A percentile compares a stretch with the other conserved stretches of the same genome.
These are phyloP conservation scores for Fusarium illudens DNA, from an alignment of 2,329 filamentous ascomycete genomes.

Conservation along the genomic window DNA sequence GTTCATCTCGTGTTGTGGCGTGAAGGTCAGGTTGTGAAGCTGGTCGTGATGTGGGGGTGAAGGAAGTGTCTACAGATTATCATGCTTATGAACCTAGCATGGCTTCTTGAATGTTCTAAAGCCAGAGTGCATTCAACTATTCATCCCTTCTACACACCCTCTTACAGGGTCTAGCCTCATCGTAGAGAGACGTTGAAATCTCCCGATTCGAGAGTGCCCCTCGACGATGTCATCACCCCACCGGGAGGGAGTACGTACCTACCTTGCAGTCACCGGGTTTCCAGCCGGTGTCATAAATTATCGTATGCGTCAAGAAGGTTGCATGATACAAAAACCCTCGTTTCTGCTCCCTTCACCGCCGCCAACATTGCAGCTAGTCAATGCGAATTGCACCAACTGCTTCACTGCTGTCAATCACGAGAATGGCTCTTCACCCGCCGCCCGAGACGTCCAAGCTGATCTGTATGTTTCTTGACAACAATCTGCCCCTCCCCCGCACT, in stretches of 20 bases:
- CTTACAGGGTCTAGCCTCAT: constrained; percentile 1
- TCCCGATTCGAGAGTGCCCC: constrained; percentile 11
- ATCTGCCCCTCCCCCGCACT: neutral
- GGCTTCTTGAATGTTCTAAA: neutral
- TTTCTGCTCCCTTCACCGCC: neutral
- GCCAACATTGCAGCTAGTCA: neutral
- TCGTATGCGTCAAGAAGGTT: constrained; percentile 20
- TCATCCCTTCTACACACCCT: no score
- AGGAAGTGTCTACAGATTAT: neutral
- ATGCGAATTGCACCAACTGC: constrained; percentile 36
- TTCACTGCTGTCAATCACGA: constrained; percentile 40
- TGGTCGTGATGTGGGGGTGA: neutral
- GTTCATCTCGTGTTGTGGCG: constrained; percentile 3
- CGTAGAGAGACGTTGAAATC: constrained; percentile 1
- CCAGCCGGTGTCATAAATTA: constrained; percentile 7
- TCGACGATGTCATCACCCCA: constrained; percentile 36
- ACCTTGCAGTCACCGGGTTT: constrained; percentile 7
- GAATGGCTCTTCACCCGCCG: constrained; percentile 56
- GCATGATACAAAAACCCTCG: constrained; percentile 17
- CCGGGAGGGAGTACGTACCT: constrained; percentile 31
- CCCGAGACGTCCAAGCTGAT: constrained; percentile 57
- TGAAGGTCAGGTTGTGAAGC: constrained; percentile 2
- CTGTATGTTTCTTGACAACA: constrained; percentile 52
- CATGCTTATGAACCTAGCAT: neutral
- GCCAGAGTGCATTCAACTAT: no score